Evolutionary conservation across 768 basidiomycete species (phyloP).

Genomic region (Psilocybe sp.): DNA sequence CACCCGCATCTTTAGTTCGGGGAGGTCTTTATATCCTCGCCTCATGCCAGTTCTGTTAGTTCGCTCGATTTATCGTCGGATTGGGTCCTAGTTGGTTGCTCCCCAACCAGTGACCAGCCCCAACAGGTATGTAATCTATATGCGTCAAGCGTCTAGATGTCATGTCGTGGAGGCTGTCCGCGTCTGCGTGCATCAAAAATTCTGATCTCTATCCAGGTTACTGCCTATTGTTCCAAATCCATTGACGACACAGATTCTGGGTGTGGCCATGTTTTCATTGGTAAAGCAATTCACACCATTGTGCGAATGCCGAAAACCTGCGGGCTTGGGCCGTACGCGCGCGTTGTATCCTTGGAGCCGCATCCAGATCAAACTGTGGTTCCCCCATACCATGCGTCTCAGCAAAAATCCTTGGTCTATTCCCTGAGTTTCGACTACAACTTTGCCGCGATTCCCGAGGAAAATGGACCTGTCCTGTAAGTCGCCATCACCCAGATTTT

Average conservation of each 20-base stretch:
- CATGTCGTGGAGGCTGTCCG: not conserved
- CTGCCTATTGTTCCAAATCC: slow-evolving; percentile 20
- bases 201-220: slow-evolving; percentile 10
- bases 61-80: slow-evolving; percentile 13
- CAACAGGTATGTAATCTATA: slow-evolving; percentile 7
- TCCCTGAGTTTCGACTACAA: slow-evolving; percentile 5
- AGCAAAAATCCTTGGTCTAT: too few relatives aligned
- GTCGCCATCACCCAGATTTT: not conserved
- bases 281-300: slow-evolving; percentile 18
- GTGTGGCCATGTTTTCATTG: slow-evolving; percentile 22
- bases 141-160: too few relatives aligned
- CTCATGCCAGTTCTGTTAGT: slow-evolving; percentile 19
- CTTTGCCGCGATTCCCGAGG: slow-evolving; percentile 4
- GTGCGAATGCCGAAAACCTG: slow-evolving; percentile 17
- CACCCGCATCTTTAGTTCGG: not conserved
- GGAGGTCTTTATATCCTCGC: slow-evolving; percentile 21
- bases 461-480: slow-evolving; percentile 6
- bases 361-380: slow-evolving; percentile 17
- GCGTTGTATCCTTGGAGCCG: slow-evolving; percentile 14
- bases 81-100: slow-evolving; percentile 20
- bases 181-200: not conserved
- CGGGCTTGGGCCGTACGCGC: slow-evolving; percentile 24
- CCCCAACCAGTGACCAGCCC: slow-evolving; percentile 14
- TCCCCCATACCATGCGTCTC: not conserved
- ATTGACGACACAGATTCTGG: slow-evolving; percentile 12